Base-by-base conservation (phyloP, 2,329 filamentous ascomycete species). In the Xylariaceae sp. region DNA sequence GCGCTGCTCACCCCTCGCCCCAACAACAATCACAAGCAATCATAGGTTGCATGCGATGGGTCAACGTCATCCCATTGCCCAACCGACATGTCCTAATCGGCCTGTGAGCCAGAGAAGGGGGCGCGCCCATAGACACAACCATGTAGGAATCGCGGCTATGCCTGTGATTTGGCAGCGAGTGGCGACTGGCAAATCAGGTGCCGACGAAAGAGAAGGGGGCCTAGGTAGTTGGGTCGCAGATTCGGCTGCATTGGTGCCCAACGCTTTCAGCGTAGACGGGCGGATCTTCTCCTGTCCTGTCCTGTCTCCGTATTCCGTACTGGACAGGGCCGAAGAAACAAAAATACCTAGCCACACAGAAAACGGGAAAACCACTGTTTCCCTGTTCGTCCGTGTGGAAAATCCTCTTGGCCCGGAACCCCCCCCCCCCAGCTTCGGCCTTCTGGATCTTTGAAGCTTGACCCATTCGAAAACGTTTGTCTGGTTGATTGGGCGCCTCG, bases 401-500 rank as follows among this genome's bases (percentile, higher is more conserved):
- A 61, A 57, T 58, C 37, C 37, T 30, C 23, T 30, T 30, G 23
- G 23, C 23, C 23, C 23, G 23, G 23, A 1, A 30, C 4, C 23
- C 23, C 23, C 23, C 17, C 17, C 17, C 23, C 23, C 23, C 23
- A 30, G 23, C 23, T 30, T 30, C 57, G 63, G 61, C 11, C 63
- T 64, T 61, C 57, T 55, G 54, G 41, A n/a, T 34, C 44, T 39
- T 51, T 51, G 60, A 23, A 30, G 23, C 23, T 30, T 30, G 23
- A 30, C 58, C 65, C 64, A 61, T 65, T 66, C 58, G 67, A 65
- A 66, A 71, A 67, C 69, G 66, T 67, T 66, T 61, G 61, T 35
- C 63, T 55, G 59, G 61, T 39, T 63, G 57, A 72, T 72, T 72
- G 68, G 69, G 61, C 61, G 69, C 69, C 69, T 69, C 66, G 64